Base-by-base conservation (phyloP, 352 stramenopile species). In the Pythium sp. region DNA sequence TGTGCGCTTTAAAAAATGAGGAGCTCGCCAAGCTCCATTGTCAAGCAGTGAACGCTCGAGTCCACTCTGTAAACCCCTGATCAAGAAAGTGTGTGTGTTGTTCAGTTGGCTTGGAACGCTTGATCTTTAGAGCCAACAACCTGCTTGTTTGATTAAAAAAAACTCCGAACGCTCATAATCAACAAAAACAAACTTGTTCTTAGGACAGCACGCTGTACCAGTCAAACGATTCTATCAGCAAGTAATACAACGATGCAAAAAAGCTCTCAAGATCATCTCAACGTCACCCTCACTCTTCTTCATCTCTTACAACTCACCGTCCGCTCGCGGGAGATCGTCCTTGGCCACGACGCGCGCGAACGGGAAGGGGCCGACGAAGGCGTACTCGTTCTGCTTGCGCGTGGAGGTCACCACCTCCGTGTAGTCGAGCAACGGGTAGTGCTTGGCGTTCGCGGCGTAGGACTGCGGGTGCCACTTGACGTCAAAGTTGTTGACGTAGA, bases 401-500 rank as follows among this genome's bases (percentile, higher is more conserved):
- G 84, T 93, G 22, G 82, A 91, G 54, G 74, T 72, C 14, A 81
- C 67, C 34, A 92, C 71, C 15, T 89, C 75, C 43, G 73, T 72
- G 73, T 92, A 92, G 72, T 92, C 78, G 46, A 89, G 59, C 53
- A 75, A 65, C 11, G 82, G 74, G 65, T 72, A 92, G 4, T 79
- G 49, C 3, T 60, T 58, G 32, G 78, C 78, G 76, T 90, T 90
- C 46, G 79, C 79, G 7, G 72, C 72, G 64, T 79, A 92, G 63
- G 84, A 92, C 74, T 90, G 80, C 70, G 76, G 63, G 60, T 87
- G 71, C 84, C 84, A 90, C 69, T 86, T 64, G 58, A 92, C 73
- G 53, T 88, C 76, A 62, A 89, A 90, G 64, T 85, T 82, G 75
- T 90, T 89, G 51, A 90, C 76, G 71, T 87, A 90, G 51, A 92